Base-by-base conservation (phyloP, 1,284 basidiomycete genomes). In the Schizophyllum commune region DNA sequence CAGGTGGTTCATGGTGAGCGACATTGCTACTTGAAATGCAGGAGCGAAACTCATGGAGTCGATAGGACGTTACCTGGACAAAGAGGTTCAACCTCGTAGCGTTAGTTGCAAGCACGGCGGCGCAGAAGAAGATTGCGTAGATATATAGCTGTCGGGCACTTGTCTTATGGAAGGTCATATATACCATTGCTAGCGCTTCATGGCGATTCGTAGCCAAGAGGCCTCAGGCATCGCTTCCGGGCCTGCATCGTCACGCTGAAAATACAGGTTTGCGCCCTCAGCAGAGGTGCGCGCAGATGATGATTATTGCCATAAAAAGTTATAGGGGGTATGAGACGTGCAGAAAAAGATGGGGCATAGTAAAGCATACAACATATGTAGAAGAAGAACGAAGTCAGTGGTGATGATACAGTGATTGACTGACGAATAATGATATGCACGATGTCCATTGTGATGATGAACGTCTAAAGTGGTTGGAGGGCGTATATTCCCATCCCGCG, bases 1-100 rank as follows among this genome's bases (percentile, higher is more conserved):
- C 5, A 63, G 66, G 21, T 62, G 55, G 15, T 58, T 59, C 21
- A 60, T 65, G 34, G 68, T 67, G 34, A 20, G 62, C 60, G 19
- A 39, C 32, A 20, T 58, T 15, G 27, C 8, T 6, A 39, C 34
- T n/a, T n/a, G n/a, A n/a, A n/a, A n/a, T n/a, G n/a, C n/a, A n/a
- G n/a, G n/a, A n/a, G n/a, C n/a, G n/a, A n/a, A n/a, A 47, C 39
- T 11, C 17, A 17, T 9, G 9, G 39, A 13, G 8, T 13, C 8
- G 39, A 47, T 47, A 47, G 39, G 39, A 47, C 8, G 39, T 47
- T 2, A 47, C 39, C 13, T 47, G 39, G 39, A 47, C 39, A 2
- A 47, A 47, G 39, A 11, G 39, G 13, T 47, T 47, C 39, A 17
- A 8, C 39, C 39, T 47, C 3, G 39, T 17, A 11, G 39, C 39